A percentile compares a stretch with the other conserved stretches of the same genome.
Evolutionary conservation across 768 basidiomycete genomes (phyloP).

Genomic region (Naganishia vaughanmartiniae): DNA sequence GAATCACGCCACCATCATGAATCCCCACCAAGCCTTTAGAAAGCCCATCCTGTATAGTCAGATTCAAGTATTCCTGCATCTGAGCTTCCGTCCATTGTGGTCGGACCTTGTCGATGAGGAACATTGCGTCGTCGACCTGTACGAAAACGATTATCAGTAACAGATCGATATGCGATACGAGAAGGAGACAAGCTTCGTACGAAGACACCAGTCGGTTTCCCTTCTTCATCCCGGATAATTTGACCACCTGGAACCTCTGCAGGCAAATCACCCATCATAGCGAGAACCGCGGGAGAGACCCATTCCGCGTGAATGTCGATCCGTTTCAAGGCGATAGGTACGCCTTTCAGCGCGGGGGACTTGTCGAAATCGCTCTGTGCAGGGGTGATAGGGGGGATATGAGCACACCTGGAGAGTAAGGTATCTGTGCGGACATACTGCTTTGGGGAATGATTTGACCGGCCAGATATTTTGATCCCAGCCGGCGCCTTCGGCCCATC

Average conservation of each 20-base stretch:
- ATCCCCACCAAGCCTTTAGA: constrained; percentile 77
- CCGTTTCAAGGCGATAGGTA: constrained; percentile 70
- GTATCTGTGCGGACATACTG: constrained; percentile 51
- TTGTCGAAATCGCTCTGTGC: constrained; percentile 61
- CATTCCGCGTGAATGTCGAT: constrained; percentile 83
- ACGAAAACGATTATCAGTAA: not conserved
- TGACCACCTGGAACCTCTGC: constrained; percentile 68
- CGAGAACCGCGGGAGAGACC: constrained; percentile 74
- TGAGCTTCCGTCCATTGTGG: constrained; percentile 65
- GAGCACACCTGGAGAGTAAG: not conserved
- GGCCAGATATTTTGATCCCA: constrained; percentile 79
- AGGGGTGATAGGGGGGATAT: not conserved
- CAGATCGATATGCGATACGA: constrained; percentile 22
- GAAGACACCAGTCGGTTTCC: constrained; percentile 66
- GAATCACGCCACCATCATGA: constrained; percentile 70
- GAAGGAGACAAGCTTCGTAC: constrained; percentile 29
- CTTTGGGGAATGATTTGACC: constrained; percentile 77
- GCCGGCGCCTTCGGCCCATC: constrained; percentile 81
- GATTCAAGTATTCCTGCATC: constrained; percentile 64
- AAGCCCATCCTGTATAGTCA: constrained; percentile 67
- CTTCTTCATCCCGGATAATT: constrained; percentile 65
- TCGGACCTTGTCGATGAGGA: constrained; percentile 60
- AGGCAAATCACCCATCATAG: constrained; percentile 61
- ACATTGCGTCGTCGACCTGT: constrained; percentile 78
- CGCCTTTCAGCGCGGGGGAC: constrained; percentile 65